Conservation (phyloP, 2,329 filamentous ascomycete species). For the Calonectria naviculata region DNA sequence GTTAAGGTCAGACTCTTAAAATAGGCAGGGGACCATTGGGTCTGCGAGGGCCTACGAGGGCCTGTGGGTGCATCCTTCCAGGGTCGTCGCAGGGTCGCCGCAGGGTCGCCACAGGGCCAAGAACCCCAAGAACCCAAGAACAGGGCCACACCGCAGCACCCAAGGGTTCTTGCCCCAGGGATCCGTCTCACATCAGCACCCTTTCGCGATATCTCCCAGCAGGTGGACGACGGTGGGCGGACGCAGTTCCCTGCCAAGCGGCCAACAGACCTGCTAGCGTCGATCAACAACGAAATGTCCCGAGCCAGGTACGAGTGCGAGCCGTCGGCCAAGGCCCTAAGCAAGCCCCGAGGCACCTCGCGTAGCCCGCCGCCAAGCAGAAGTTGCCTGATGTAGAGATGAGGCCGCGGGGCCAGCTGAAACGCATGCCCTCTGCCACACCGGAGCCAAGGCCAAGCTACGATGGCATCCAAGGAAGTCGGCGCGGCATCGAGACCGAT, state of each 20-base stretch:
- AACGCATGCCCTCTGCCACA: background rate
- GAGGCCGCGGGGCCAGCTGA: background rate
- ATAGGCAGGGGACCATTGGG: background rate
- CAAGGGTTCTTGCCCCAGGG: no score
- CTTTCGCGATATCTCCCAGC: no score
- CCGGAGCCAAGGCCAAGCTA: background rate
- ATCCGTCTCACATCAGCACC: no score
- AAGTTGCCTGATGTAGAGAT: background rate
- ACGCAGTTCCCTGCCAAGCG: background rate
- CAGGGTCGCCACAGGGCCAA: no score
- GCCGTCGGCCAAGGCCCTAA: background rate
- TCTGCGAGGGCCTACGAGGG: no score
- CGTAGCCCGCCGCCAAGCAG: background rate
- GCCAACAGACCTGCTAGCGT: background rate
- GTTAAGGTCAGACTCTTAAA: conserved; percentile 1
- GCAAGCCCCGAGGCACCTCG: no score
- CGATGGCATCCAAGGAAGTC: background rate
- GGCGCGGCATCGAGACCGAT: background rate
- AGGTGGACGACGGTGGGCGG: background rate
- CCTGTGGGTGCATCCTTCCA: no score
- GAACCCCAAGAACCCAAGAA: no score
- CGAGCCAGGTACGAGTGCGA: background rate
- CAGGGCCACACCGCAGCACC: no score
- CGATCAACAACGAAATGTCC: background rate
- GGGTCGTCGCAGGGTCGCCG: no score